phyloP scores from a whole-genome alignment of 2,329 filamentous ascomycete species.

The Tolypocladium ovalisporum region DNA sequence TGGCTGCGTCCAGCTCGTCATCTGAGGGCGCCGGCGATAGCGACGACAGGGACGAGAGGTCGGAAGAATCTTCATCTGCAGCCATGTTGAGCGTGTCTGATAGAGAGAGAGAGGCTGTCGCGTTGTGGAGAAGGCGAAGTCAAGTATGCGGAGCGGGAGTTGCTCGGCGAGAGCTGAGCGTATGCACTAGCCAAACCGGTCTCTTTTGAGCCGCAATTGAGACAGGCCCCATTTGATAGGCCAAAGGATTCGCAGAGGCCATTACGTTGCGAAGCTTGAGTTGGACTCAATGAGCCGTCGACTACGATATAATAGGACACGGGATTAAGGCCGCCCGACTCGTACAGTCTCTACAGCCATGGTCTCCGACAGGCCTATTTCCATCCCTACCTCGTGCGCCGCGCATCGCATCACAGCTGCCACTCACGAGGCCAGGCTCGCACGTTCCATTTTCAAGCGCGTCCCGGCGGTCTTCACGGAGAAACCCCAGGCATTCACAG shows the following conservation, averaged over 20 bases:
- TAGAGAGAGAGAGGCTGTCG: conserved; percentile 12
- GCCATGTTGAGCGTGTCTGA: conserved; percentile 33
- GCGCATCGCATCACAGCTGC: not conserved
- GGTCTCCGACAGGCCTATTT: not conserved
- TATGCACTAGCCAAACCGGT: conserved; percentile 19
- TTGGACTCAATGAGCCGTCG: not conserved
- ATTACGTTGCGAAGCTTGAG: not conserved
- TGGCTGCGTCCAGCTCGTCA: conserved; percentile 38
- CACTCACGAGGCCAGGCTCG: not conserved
- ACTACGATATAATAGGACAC: not conserved
- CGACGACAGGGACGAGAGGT: conserved; percentile 48
- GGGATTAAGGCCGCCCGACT: not conserved
- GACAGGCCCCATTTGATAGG: conserved; percentile 19
- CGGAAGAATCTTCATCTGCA: conserved; percentile 51
- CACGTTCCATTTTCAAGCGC: no score
- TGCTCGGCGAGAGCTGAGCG: conserved; percentile 17
- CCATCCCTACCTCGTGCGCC: not conserved
- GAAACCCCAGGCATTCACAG: no score
- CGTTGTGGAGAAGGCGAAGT: conserved; percentile 17
- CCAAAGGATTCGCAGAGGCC: conserved; percentile 5
- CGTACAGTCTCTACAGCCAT: not conserved
- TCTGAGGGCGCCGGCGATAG: conserved; percentile 33
- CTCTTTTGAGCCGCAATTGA: conserved; percentile 19
- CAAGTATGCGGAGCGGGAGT: conserved; percentile 19
- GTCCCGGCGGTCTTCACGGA: no score